Evolutionary conservation across 2,329 filamentous ascomycete species (phyloP), one percentile per base, ranked within the genome.

Genomic region (Fusarium anthophilum): DNA sequence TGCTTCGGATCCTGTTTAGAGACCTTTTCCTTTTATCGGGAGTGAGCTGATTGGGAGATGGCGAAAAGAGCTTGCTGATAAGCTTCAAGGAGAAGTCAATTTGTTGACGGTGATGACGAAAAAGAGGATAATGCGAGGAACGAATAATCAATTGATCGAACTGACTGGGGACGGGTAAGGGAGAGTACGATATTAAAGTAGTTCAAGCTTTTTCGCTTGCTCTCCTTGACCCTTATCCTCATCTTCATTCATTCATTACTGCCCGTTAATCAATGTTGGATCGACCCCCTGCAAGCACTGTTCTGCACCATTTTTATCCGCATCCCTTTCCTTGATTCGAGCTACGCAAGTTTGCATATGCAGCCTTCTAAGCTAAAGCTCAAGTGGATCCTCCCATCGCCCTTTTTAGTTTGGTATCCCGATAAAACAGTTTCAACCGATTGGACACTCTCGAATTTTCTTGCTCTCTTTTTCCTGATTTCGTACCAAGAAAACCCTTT

Each of bases 261-360:
- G 30, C 14, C 26, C 26, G 13, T 58, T 14, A 58, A 58, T 50
- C 55, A 28, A 58, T 41, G 57, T 65, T 48, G 30, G 39, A 41
- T 28, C 24, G 20, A 59, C 41, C 63, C 65, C 67, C 65, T 57
- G 58, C 51, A 57, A 67, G 66, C 35, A 44, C 48, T 58, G 61
- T 41, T 56, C 54, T 68, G 54, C 28, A 50, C 51, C 62, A 51
- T 60, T 66, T 48, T 63, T 48, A 59, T 53, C 30, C 45, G 26
- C 39, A 54, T 45, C 51, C 48, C 48, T 41, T 70, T 71, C 62
- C 69, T 67, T 71, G 67, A 56, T 71, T 67, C 35, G 38, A 56
- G 67, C 55, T 56, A 50, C 41, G 48, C 47, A 70, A 44, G 37
- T 38, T 54, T 65, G 45, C 54, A 61, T 54, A 37, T 66, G 56